Evolutionary conservation across 768 basidiomycete genomes (phyloP).

Genomic region (Dentipellis sp.): DNA sequence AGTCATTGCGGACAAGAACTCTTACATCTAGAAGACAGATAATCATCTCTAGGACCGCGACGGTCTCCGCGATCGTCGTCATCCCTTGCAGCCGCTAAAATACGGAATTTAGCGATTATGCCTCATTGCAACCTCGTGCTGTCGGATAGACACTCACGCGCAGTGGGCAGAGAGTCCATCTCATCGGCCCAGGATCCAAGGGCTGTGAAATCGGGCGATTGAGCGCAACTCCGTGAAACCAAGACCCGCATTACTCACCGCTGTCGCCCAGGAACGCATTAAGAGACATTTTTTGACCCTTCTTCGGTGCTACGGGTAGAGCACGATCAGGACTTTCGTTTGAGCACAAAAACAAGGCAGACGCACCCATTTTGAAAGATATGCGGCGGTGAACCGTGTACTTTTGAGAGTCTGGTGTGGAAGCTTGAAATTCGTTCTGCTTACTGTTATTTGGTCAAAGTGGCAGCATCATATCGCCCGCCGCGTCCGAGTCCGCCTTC

Average conservation of each 20-base stretch:
- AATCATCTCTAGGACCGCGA: constrained; percentile 49
- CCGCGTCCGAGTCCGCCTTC: not conserved
- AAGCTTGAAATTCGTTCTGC: constrained; percentile 11
- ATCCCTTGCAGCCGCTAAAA: constrained; percentile 54
- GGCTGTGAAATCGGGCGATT: constrained; percentile 32
- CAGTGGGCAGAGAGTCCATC: constrained; percentile 88
- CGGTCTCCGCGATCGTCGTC: constrained; percentile 61
- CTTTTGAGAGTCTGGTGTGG: constrained; percentile 4
- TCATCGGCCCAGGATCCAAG: constrained; percentile 98
- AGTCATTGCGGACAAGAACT: too few relatives aligned
- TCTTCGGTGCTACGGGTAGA: constrained; percentile 66
- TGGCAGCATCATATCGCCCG: not conserved
- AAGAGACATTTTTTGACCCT: constrained; percentile 87
- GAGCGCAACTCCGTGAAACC: constrained; percentile 12
- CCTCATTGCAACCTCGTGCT: not conserved
- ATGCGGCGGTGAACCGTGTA: not conserved
- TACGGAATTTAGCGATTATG: constrained; percentile 2
- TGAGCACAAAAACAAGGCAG: not conserved
- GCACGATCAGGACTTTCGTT: not conserved
- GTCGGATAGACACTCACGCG: constrained; percentile 57
- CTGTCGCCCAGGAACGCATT: constrained; percentile 87
- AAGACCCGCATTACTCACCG: constrained; percentile 39
- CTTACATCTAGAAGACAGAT: constrained; percentile 48
- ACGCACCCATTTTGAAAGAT: constrained; percentile 24
- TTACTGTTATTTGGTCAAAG: constrained; percentile 16